A percentile compares a stretch with the other conserved stretches of the same genome.
phyloP scores from a whole-genome alignment of 768 basidiomycete species.

The Boletus rex-veris region DNA sequence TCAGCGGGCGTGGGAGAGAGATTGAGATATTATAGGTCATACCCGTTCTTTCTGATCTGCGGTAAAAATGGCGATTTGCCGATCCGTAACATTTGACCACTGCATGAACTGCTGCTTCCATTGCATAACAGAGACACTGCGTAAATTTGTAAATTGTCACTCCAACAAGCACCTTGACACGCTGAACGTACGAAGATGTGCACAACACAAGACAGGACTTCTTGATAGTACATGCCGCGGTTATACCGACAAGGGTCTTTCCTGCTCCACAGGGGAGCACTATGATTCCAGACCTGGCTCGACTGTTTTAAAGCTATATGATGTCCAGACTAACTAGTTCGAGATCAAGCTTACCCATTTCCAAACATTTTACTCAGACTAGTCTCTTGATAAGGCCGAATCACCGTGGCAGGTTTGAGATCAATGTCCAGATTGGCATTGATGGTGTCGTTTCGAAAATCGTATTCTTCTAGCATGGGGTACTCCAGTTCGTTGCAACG shows the following conservation, averaged over 20 bases:
- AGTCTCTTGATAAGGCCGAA: constrained; percentile 98
- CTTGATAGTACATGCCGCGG: constrained; percentile 98
- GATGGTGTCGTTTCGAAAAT: constrained; percentile 94
- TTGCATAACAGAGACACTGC: constrained; percentile 91
- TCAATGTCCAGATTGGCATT: constrained; percentile 98
- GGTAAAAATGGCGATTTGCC: constrained; percentile 96
- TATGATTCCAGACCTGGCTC: constrained; percentile 96
- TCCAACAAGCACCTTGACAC: neutral
- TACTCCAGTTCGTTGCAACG: constrained; percentile 96
- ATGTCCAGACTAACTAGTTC: neutral
- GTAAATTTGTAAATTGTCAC: constrained; percentile 4
- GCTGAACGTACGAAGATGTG: constrained; percentile 83
- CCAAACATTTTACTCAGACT: constrained; percentile 99
- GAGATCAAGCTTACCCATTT: constrained; percentile 65
- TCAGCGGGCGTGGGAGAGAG: constrained; percentile 1
- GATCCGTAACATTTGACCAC: constrained; percentile 97
- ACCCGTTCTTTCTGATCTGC: constrained; percentile 98
- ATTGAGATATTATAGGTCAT: constrained; percentile 5
- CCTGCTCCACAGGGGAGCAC: constrained; percentile 98
- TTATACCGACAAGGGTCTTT: constrained; percentile 99
- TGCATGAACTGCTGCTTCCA: constrained; percentile 99
- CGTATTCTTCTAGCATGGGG: constrained; percentile 98
- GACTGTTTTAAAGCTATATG: constrained; percentile 44
- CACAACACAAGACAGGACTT: constrained; percentile 97
- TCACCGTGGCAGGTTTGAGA: constrained; percentile 95